Evolutionary conservation across 371 early-diverging fungal genomes (phyloP), one percentile per base, ranked within the genome.

Genomic region (Mortierella polycephala): DNA sequence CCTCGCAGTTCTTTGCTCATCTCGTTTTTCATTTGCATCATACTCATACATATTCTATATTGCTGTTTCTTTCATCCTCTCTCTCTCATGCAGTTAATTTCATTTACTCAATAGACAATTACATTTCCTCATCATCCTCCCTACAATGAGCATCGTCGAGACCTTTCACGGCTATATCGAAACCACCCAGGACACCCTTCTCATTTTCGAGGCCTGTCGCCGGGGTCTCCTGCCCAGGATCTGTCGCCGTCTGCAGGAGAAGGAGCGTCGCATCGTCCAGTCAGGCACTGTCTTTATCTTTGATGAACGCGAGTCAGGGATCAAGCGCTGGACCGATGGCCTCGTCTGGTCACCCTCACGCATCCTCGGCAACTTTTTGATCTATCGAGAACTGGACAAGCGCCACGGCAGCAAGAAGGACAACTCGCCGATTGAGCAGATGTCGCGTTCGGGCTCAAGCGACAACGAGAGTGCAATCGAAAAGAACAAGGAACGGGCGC

Each of bases 311-410:
- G 93, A 94, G 63, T 87, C 91, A 0, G 93, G 95, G 9, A 94
- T 96, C 76, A 92, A 92, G 64, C 84, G 96, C 47, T 96, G 96
- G 96, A 96, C 96, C 2, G 96, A 95, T 79, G 95, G 95, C 14
- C 84, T 89, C 23, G 87, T 89, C 20, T 95, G 95, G 96, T 92
- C 93, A 21, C 94, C 95, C 8, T 93, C 93, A 40, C 89, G 96
- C 39, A 91, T 93, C 3, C 85, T 90, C 39, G 94, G 93, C 45
- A 90, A 91, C 79, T 94, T 93, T 69, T 72, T 93, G 50, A 88
- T 92, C 56, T 93, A 94, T 75, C 91, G 92, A 52, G 93, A 94
- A 69, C 71, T 92, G 5, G 92, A 91, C 73, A 86, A 86, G 41
- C 85, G 88, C 5, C 75, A 77, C 14, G 55, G 69, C 46, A 67